phyloP scores from a whole-genome alignment of 139 green algal genomes.

The Mesotaenium endlicherianum region DNA sequence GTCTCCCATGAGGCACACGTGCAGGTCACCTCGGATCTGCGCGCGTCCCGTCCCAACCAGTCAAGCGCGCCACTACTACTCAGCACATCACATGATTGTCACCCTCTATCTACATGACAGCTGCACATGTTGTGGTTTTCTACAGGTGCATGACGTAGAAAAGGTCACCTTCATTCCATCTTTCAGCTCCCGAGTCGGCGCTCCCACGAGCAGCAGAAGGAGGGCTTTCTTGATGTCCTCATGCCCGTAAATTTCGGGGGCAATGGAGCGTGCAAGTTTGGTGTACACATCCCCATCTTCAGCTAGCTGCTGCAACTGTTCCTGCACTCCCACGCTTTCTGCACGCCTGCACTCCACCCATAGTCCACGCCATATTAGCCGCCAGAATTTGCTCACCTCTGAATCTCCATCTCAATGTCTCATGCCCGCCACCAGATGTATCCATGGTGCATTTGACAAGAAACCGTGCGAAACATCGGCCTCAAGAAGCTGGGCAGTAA shows the following conservation, averaged over 20 bases:
- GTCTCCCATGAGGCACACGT: conserved; percentile 98
- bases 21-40: conserved; percentile 83
- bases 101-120: not conserved
- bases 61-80: not conserved
- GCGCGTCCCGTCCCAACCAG: not conserved
- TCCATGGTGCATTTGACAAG: too few species aligned
- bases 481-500: too few species aligned
- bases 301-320: conserved; percentile 18
- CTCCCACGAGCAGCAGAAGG: conserved; percentile 94
- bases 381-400: too few species aligned
- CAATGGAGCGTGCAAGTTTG: conserved; percentile 55
- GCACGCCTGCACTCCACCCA: too few species aligned
- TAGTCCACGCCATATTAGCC: too few species aligned
- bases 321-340: not conserved
- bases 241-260: conserved; percentile 61
- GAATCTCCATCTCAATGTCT: too few species aligned
- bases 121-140: not conserved
- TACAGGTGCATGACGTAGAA: not conserved
- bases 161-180: conserved; percentile 90
- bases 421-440: too few species aligned
- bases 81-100: not conserved
- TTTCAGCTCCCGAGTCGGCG: conserved; percentile 65
- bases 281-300: conserved; percentile 51
- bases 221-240: conserved; percentile 72
- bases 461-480: too few species aligned